phyloP scores from a whole-genome alignment of 805 yeast genomes.

The Candida golubevii region DNA sequence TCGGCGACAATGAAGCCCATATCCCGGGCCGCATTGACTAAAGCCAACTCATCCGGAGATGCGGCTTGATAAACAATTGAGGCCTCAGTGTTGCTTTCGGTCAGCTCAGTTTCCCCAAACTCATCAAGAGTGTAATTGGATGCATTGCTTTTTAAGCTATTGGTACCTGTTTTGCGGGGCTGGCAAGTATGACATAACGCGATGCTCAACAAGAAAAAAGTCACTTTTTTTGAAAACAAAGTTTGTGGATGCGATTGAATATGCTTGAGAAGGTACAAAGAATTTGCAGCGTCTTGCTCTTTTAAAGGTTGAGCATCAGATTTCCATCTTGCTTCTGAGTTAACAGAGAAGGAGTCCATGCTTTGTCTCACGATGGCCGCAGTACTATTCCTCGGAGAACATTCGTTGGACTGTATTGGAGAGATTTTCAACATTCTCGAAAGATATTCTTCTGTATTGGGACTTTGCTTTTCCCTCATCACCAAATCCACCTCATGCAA shows the following conservation, averaged over 20 bases:
- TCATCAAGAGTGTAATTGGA: constrained; percentile 21
- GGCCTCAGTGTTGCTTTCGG: constrained; percentile 29
- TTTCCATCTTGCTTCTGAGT: constrained; percentile 37
- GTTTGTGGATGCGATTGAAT: constrained; percentile 70
- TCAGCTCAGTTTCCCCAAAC: constrained; percentile 10
- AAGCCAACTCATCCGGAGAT: constrained; percentile 94
- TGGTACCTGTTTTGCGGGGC: constrained; percentile 48
- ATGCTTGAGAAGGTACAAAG: constrained; percentile 63
- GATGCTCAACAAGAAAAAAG: constrained; percentile 72
- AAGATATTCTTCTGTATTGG: constrained; percentile 3
- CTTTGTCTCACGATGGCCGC: constrained; percentile 33
- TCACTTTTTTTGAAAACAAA: constrained; percentile 64
- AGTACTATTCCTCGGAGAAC: constrained; percentile 23
- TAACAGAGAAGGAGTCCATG: constrained; percentile 24
- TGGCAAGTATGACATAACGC: constrained; percentile 89
- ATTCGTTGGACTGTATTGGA: neutral
- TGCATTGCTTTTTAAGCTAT: constrained; percentile 3
- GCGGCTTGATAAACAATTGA: constrained; percentile 83
- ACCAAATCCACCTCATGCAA: constrained; percentile 64
- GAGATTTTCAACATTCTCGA: constrained; percentile 2
- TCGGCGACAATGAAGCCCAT: constrained; percentile 85
- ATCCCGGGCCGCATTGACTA: constrained; percentile 92
- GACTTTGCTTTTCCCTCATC: constrained; percentile 20
- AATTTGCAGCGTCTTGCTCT: constrained; percentile 39
- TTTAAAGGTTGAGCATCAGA: constrained; percentile 46